Percentiles rank a stretch among this genome's conserved stretches.
Conservation (phyloP, 345 rosid genomes). For the Lagerstroemia speciosa region DNA sequence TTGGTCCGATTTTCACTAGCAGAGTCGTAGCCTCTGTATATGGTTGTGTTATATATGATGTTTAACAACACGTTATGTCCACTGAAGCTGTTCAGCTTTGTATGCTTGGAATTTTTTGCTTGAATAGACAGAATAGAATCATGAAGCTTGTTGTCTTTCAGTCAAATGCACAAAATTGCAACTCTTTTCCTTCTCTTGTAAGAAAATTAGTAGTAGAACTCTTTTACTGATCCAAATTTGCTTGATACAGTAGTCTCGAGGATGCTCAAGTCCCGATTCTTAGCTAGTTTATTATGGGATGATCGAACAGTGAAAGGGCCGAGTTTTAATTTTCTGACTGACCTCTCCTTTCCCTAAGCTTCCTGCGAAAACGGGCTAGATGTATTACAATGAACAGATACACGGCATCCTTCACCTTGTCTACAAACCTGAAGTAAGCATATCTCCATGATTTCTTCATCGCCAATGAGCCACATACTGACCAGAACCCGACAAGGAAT, state of each 20-base stretch:
- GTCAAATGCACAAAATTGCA: too few relatives aligned
- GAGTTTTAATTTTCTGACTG: not conserved
- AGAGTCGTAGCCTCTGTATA: not conserved
- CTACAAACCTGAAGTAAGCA: constrained; percentile 18
- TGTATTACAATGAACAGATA: not conserved
- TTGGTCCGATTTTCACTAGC: not conserved
- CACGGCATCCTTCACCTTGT: constrained; percentile 9
- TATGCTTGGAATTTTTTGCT: too few relatives aligned
- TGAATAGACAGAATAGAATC: too few relatives aligned
- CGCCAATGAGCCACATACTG: constrained; percentile 6
- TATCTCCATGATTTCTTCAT: constrained; percentile 17
- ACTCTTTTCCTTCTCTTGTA: too few relatives aligned
- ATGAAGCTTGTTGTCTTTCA: too few relatives aligned
- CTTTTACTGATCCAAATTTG: too few relatives aligned
- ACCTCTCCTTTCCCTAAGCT: not conserved
- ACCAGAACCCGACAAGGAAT: constrained; percentile 18
- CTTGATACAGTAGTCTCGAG: too few relatives aligned
- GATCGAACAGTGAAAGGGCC: not conserved
- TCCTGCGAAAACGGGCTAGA: constrained; percentile 4
- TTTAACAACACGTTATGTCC: not conserved
- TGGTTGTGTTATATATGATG: not conserved
- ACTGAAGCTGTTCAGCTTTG: too few relatives aligned
- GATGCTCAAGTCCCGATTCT: too few relatives aligned
- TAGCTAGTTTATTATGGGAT: not conserved
- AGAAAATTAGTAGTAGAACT: too few relatives aligned